Base-by-base conservation (phyloP, 192 early-diverging fungal genomes). In the Geranomyces variabilis region DNA sequence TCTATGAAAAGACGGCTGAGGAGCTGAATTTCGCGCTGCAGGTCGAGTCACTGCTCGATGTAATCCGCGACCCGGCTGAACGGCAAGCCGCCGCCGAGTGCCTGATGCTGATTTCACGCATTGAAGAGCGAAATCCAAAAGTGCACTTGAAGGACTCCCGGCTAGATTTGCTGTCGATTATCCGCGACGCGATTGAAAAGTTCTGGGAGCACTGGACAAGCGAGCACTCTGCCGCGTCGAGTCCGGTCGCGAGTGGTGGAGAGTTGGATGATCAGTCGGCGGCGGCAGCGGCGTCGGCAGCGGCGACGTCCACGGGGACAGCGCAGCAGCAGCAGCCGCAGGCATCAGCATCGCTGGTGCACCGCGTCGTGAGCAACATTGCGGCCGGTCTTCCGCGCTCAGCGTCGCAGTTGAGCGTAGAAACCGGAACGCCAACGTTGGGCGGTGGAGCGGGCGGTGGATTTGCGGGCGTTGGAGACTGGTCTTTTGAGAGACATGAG, bases 1-100 rank as follows among this genome's bases (percentile, higher is more conserved):
- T 93, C 4, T 88, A 86, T 63, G 93, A 93, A 61, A 91, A 90
- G 75, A 95, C 93, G 0, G 79, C 93, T 0, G 90, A 93, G 44
- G 91, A 95, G 79, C 86, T 91, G 75, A 95, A 92, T 75, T 95
- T 95, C 84, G 93, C 81, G 0, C 69, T 93, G 26, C 86, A 86
- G 46, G 85, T 93, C 0, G 93, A 94, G 75, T 79, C 81, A 59
- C 88, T 93, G 56, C 80, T 93, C 74, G 89, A 88, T 19, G 84
- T 81, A 46, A 87, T 93, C 36, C 70, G 79, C 0, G 92, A 94
- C 49, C 92, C 93, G 6, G 93, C 93, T 12, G 91, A 93, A 69
- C 87, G 90, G 24, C 92, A 94, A 79, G 81, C 92, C 31, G 87
- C 86, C 0, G 88, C 90, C 0, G 90, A 92, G 68, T 87, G 88